phyloP scores from a whole-genome alignment of 2,329 filamentous ascomycete genomes.

The Helotiales sp. region DNA sequence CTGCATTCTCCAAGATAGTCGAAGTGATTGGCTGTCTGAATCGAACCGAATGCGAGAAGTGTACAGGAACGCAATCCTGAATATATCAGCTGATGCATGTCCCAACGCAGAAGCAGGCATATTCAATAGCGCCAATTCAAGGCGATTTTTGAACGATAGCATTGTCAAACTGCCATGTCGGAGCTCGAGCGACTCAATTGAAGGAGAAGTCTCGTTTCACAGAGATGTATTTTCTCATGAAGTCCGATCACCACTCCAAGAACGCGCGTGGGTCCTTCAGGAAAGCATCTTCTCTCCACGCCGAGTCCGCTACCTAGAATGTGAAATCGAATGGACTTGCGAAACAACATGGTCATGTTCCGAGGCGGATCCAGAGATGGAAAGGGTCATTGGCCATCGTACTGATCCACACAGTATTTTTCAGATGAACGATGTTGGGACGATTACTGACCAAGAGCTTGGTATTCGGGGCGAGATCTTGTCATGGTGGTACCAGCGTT shows the following conservation, averaged over 20 bases:
- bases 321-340: background rate
- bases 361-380: background rate
- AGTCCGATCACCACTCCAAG: background rate
- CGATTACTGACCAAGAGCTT: background rate
- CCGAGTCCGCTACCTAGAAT: background rate
- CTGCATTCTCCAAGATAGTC: constrained; percentile 4
- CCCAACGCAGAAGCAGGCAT: background rate
- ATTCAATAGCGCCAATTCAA: background rate
- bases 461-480: background rate
- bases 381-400: background rate
- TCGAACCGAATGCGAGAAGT: constrained; percentile 1
- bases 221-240: background rate
- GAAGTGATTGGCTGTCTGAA: constrained; percentile 2
- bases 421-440: background rate
- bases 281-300: background rate
- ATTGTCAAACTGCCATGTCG: background rate
- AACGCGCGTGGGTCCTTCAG: background rate
- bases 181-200: background rate
- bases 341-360: background rate
- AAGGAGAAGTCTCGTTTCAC: background rate
- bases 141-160: background rate
- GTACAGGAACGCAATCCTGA: background rate
- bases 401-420: background rate
- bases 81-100: background rate
- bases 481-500: background rate